Base-by-base conservation (phyloP, 1,284 basidiomycete genomes). In the Leccinum pallidistipes region DNA sequence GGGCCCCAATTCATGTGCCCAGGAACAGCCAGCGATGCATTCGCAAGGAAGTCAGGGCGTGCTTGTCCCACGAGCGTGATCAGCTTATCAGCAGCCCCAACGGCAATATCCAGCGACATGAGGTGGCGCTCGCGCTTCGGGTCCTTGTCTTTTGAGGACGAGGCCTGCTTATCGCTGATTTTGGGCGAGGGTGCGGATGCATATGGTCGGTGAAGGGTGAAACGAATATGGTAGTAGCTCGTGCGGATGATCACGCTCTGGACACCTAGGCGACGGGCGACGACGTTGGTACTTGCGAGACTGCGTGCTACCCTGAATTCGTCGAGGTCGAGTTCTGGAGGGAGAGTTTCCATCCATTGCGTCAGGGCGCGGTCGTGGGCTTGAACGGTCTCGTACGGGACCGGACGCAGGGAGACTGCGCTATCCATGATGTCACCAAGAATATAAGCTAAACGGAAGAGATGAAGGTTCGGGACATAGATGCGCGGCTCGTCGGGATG, bases 1-100 rank as follows among this genome's bases (percentile, higher is more conserved):
- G 88, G 87, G 3, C 86, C 87, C 90, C 90, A 91, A 69, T 85
- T 87, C 83, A 92, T 86, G 74, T 92, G 90, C 2, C 88, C 89
- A 43, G 88, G 88, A 8, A 91, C 88, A 5, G 86, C 83, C 65
- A 89, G 77, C 9, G 85, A 82, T 10, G 83, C 81, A 63, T 86
- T 88, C 31, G 83, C 84, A 54, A 89, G 77, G 69, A 90, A 87
- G 71, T 90, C 90, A 2, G 88, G 87, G 2, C 86, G 82, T 34
- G 85, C 82, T 71, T 87, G 85, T 38, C 83, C 85, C 54, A 88
- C 84, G 73, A 91, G 86, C 8, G 86, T 83, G 67, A 92, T 90
- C 55, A 92, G 79, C 71, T 87, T 87, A 73, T 88, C 86, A 4
- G 90, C 91, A 27, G 88, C 86, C 58, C 80, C 81, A 27, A 91